Evolutionary conservation across 306 rosid genomes (phyloP).

Genomic region (Pterocarpus santalinus): DNA sequence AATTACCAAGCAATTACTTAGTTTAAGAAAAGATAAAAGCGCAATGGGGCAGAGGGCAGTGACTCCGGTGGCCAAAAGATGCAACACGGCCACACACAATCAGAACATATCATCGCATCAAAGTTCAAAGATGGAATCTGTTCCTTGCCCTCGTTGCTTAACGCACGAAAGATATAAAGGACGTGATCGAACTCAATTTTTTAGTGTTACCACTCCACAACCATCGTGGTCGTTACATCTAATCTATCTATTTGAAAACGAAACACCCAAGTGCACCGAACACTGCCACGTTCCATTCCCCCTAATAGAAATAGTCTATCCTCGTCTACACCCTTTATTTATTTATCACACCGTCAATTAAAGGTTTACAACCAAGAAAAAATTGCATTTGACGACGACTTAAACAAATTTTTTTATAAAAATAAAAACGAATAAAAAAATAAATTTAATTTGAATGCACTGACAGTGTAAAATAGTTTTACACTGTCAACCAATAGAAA

Average conservation of each 20-base stretch:
- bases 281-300: constrained; percentile 53
- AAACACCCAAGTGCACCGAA: constrained; percentile 19
- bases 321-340: constrained; percentile 8
- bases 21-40: constrained; percentile 6
- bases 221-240: constrained; percentile 33
- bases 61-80: too few relatives aligned
- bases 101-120: constrained; percentile 35
- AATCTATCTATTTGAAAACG: background rate
- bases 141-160: constrained; percentile 52
- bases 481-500: too few relatives aligned
- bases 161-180: constrained; percentile 15
- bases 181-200: constrained; percentile 25
- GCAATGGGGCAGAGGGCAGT: background rate
- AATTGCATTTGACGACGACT: constrained; percentile 20
- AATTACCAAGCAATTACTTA: constrained; percentile 6
- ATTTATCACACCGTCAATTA: constrained; percentile 35
- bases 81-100: too few relatives aligned
- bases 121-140: constrained; percentile 48
- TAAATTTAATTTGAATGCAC: too few relatives aligned
- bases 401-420: background rate
- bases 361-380: background rate
- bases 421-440: too few relatives aligned
- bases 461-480: too few relatives aligned
- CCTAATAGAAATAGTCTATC: background rate
- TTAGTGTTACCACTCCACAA: constrained; percentile 28